Conservation (phyloP, 108 stramenopile genomes). For the Nannochloropsis salina region DNA sequence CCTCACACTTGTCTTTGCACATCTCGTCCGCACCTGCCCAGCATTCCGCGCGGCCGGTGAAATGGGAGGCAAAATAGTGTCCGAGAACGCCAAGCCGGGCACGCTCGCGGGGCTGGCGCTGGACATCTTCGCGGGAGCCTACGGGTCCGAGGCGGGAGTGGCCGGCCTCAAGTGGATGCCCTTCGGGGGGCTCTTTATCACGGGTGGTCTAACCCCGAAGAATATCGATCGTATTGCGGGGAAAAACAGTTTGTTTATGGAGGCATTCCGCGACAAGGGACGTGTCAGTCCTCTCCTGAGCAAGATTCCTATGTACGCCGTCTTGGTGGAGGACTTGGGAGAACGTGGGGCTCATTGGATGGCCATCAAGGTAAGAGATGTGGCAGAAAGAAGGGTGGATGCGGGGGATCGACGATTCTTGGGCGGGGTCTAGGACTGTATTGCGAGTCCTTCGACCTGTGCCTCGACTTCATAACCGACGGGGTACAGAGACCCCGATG, state of each 20-base stretch:
- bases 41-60: conserved; percentile 45
- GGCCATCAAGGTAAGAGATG: conserved; percentile 37
- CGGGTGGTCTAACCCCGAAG: conserved; percentile 94
- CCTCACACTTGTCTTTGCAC: not conserved
- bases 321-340: conserved; percentile 85
- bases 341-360: conserved; percentile 70
- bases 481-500: too few species aligned
- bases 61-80: conserved; percentile 42
- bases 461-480: too few species aligned
- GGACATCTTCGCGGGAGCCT: conserved; percentile 61
- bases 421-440: too few species aligned
- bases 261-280: conserved; percentile 82
- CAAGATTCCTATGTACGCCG: conserved; percentile 72
- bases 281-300: conserved; percentile 67
- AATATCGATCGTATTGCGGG: conserved; percentile 71
- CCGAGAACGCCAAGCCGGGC: conserved; percentile 23
- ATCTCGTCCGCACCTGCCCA: not conserved
- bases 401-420: not conserved
- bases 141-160: conserved; percentile 82
- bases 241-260: conserved; percentile 72
- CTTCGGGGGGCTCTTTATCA: conserved; percentile 84
- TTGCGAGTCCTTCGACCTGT: too few species aligned
- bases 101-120: conserved; percentile 44
- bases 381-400: not conserved
- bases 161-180: conserved; percentile 83